Percentiles rank a stretch among this genome's conserved stretches.
Evolutionary conservation across 768 basidiomycete species (phyloP).

Genomic region (Daedaleopsis nitida): DNA sequence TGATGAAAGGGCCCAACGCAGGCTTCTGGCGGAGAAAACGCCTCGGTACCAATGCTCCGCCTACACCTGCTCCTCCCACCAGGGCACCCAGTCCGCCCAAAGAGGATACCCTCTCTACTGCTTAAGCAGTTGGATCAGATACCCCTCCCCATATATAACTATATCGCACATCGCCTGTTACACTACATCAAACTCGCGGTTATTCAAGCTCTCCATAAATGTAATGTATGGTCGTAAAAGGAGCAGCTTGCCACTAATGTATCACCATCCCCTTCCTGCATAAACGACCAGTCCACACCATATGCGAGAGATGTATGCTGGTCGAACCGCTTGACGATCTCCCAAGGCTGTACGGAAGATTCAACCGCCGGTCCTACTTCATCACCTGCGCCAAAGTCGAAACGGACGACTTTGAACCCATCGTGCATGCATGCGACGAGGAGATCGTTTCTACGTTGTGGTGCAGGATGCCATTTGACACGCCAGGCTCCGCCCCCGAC

Average conservation of each 20-base stretch:
- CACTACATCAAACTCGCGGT: neutral
- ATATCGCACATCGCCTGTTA: neutral
- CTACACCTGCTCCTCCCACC: conserved; percentile 4
- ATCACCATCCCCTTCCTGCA: conserved; percentile 28
- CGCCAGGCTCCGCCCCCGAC: conserved; percentile 96
- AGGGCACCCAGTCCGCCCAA: conserved; percentile 4
- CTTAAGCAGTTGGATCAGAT: neutral
- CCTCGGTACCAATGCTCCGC: conserved; percentile 14
- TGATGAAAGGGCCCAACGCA: conserved; percentile 60
- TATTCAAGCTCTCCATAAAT: conserved; percentile 71
- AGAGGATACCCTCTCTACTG: neutral
- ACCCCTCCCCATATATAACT: neutral
- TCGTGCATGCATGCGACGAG: conserved; percentile 98
- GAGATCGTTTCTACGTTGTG: conserved; percentile 66
- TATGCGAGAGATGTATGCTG: conserved; percentile 85
- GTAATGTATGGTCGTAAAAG: conserved; percentile 90
- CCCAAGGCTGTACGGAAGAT: conserved; percentile 23
- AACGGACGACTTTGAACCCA: conserved; percentile 83
- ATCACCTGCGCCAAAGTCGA: conserved; percentile 31
- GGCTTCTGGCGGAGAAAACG: conserved; percentile 49
- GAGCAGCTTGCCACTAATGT: conserved; percentile 85
- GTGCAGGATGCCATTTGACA: conserved; percentile 90
- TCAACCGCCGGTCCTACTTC: conserved; percentile 4
- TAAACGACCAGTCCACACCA: conserved; percentile 87
- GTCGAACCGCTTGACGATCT: conserved; percentile 63